These are phyloP conservation scores for Sclerotinia glacialis DNA, from an alignment of 2,329 filamentous ascomycete species.

Conservation along the genomic window DNA sequence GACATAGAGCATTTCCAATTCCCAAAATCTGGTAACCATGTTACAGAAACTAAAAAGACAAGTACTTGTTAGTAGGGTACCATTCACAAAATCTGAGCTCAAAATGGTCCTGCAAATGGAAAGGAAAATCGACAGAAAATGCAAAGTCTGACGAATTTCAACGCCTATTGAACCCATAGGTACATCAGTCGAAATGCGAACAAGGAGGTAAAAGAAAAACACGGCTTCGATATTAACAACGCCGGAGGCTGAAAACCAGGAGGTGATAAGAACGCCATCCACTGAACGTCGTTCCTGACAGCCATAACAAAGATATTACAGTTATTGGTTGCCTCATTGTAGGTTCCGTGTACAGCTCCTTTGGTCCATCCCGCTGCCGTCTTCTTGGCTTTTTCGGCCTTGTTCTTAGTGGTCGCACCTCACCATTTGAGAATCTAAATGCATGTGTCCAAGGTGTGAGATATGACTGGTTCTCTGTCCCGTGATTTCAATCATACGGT, in stretches of 20 bases:
- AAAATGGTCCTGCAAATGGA: neutral
- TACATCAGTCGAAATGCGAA: neutral
- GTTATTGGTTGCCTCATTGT: neutral
- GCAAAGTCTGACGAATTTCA: neutral
- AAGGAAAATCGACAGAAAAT: neutral
- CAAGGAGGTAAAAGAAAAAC: too few relatives aligned
- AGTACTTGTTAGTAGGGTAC: too few relatives aligned
- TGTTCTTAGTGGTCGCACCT: neutral
- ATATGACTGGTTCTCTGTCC: neutral
- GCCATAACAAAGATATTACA: neutral
- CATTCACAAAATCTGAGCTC: too few relatives aligned
- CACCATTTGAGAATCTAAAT: neutral
- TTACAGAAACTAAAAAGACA: too few relatives aligned
- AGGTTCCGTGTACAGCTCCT: neutral
- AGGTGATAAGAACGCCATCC: neutral
- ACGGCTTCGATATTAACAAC: too few relatives aligned
- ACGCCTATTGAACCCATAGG: neutral
- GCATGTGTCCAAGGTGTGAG: neutral
- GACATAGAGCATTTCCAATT: too few relatives aligned
- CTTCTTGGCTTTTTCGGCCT: neutral
- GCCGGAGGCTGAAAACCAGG: too few relatives aligned
- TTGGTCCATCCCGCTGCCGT: neutral
- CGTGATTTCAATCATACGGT: neutral
- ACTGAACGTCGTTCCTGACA: neutral
- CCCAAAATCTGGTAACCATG: too few relatives aligned